A percentile compares a stretch with the other conserved stretches of the same genome.
phyloP scores from a whole-genome alignment of 768 basidiomycete species.

The Mycena vulgaris region DNA sequence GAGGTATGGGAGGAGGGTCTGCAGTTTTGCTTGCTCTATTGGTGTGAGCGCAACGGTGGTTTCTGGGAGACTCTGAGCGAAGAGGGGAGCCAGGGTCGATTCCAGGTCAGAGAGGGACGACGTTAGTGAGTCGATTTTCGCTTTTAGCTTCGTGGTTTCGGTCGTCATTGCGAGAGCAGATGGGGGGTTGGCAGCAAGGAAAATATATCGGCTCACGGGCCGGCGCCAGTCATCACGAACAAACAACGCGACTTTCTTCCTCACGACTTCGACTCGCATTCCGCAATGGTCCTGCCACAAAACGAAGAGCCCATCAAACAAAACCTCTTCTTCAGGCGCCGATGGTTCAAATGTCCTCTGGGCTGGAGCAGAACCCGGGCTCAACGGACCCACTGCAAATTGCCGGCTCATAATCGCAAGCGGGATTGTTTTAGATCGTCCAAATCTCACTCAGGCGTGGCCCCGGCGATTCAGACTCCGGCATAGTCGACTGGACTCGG shows the following conservation, averaged over 20 bases:
- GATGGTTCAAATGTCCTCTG: too few species aligned
- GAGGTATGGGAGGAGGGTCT: constrained; percentile 85
- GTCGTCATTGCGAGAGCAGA: constrained; percentile 53
- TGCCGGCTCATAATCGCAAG: too few species aligned
- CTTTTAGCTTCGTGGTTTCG: constrained; percentile 62
- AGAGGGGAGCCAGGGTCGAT: constrained; percentile 73
- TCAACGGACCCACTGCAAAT: too few species aligned
- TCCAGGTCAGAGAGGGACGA: constrained; percentile 81
- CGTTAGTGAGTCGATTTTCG: constrained; percentile 64
- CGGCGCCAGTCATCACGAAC: background rate
- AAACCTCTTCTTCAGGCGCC: too few species aligned
- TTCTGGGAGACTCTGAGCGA: constrained; percentile 79
- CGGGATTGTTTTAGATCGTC: too few species aligned
- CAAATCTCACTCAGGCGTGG: too few species aligned
- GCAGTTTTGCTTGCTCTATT: constrained; percentile 86
- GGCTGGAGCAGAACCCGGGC: too few species aligned
- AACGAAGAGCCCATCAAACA: too few species aligned
- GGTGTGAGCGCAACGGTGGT: constrained; percentile 75
- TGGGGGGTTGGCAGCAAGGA: background rate
- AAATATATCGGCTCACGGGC: background rate
- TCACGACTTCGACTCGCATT: too few species aligned
- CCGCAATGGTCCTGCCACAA: too few species aligned
- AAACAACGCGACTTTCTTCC: background rate
- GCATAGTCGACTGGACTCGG: too few species aligned
- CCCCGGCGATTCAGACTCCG: too few species aligned